These are phyloP conservation scores for Taphrina communis DNA, from an alignment of 1,139 yeast species.

Conservation along the genomic window DNA sequence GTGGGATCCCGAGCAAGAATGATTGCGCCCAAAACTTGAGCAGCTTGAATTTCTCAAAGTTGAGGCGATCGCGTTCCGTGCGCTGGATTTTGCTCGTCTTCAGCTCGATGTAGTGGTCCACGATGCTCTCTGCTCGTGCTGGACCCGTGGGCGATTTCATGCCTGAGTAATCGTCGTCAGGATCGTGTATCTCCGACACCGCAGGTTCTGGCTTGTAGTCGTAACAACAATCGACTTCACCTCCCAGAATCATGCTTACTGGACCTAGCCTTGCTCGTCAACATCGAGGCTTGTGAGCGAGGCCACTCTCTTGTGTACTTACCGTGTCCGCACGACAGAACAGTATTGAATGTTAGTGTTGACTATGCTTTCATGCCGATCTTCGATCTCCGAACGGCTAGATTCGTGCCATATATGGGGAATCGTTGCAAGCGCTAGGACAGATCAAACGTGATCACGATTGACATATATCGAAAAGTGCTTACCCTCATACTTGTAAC, in stretches of 20 bases:
- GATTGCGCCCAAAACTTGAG: conserved; percentile 92
- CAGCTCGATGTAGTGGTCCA: conserved; percentile 81
- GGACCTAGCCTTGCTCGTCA: conserved; percentile 56
- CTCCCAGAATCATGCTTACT: conserved; percentile 72
- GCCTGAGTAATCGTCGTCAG: conserved; percentile 44
- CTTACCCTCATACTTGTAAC: conserved; percentile 36
- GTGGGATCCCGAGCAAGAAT: conserved; percentile 80
- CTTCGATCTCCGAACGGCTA: conserved; percentile 69
- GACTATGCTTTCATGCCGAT: conserved; percentile 60
- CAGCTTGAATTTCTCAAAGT: conserved; percentile 69
- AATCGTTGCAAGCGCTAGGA: conserved; percentile 77
- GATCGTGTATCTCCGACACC: conserved; percentile 24
- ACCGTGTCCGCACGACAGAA: conserved; percentile 69
- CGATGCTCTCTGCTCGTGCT: conserved; percentile 51
- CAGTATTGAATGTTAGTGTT: conserved; percentile 78
- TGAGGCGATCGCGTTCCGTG: conserved; percentile 60
- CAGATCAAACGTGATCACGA: background rate
- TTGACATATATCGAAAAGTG: background rate
- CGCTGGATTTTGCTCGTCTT: conserved; percentile 70
- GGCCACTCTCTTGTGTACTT: conserved; percentile 57
- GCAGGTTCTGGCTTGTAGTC: conserved; percentile 66
- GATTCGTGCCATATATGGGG: conserved; percentile 76
- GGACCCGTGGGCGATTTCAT: conserved; percentile 9
- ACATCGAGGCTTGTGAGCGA: too few relatives aligned
- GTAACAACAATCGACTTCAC: conserved; percentile 89